A percentile compares a stretch with the other conserved stretches of the same genome.
Evolutionary conservation across 768 basidiomycete genomes (phyloP).

Genomic region (Hemileccinum rubropunctum): DNA sequence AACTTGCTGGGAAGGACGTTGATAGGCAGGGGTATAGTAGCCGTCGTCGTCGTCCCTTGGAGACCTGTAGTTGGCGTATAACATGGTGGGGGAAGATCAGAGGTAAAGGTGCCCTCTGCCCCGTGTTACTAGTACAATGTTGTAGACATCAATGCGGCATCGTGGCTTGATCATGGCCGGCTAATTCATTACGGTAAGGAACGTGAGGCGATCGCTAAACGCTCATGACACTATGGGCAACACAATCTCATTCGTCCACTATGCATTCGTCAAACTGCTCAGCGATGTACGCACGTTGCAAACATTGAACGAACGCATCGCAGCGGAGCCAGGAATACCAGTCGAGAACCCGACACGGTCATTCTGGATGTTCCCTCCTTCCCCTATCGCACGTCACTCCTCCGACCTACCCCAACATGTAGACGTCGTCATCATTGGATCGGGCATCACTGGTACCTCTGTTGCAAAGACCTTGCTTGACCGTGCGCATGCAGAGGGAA

Average conservation of each 20-base stretch:
- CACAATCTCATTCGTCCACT: conserved; percentile 19
- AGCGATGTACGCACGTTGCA: conserved; percentile 21
- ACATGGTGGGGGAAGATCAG: not conserved
- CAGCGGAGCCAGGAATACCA: conserved; percentile 56
- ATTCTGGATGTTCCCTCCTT: conserved; percentile 62
- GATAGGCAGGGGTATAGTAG: conserved; percentile 11
- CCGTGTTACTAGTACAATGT: not conserved
- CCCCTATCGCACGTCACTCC: conserved; percentile 43
- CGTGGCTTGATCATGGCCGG: too few relatives aligned
- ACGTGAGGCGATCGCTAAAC: too few relatives aligned
- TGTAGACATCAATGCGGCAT: too few relatives aligned
- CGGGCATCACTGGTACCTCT: conserved; percentile 72
- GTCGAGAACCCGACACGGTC: conserved; percentile 49
- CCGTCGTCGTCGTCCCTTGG: conserved; percentile 11
- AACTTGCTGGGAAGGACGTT: not conserved
- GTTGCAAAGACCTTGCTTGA: conserved; percentile 55
- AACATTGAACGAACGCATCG: conserved; percentile 32
- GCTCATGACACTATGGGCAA: conserved; percentile 32
- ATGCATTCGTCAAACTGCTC: conserved; percentile 20
- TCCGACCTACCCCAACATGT: conserved; percentile 38
- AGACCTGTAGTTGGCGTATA: conserved; percentile 2
- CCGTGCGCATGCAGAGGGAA: conserved; percentile 23
- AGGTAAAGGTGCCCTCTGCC: not conserved
- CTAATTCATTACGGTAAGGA: too few relatives aligned
- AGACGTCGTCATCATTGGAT: conserved; percentile 71